Base-by-base conservation (phyloP, 2,329 filamentous ascomycete genomes). In the Rhinocladiella mackenziei region DNA sequence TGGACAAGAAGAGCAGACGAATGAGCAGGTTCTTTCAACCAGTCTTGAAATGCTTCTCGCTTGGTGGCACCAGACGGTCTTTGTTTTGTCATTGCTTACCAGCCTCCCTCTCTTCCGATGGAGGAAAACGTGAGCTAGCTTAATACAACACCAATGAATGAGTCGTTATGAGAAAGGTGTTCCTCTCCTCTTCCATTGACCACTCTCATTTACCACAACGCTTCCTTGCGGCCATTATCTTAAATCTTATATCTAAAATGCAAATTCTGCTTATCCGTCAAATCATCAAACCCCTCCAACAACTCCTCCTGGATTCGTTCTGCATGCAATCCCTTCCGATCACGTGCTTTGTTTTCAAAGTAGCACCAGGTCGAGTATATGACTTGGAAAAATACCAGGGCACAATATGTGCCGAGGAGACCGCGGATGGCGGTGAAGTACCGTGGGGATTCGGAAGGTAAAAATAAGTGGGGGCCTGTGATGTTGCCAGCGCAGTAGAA, bases 401-500 rank as follows among this genome's bases (percentile, higher is more conserved):
- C 68, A 3, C 65, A 66, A 50, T 73, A 73, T 43, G 67, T 71
- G 20, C 63, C 58, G 13, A 69, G 60, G 13, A 73, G 51, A 0
- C 65, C 70, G 1, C 63, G 63, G n/a, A 72, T 51, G 1, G 70
- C 70, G 3, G 67, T 69, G 29, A 63, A 65, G 31, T 73, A 73
- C 4, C 69, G 60, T 1, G 70, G 70, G 5, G 60, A 61, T 53
- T 73, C 70, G 2, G 56, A 56, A 1, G 68, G 60, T 40, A 72
- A 66, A 58, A 73, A 73, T 19, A 72, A 65, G 30, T 72, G 69
- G 1, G 71, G 69, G 0, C 72, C 72, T 0, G 65, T 66, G 22
- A 74, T 69, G 51, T 75, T 74, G 1, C 72, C 73, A 2, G 64
- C 69, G 0, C 71, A 70, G 45, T 73, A 72, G 47, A 72, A 64